phyloP scores from a whole-genome alignment of 352 stramenopile species.

The Globisporangium nagaii region DNA sequence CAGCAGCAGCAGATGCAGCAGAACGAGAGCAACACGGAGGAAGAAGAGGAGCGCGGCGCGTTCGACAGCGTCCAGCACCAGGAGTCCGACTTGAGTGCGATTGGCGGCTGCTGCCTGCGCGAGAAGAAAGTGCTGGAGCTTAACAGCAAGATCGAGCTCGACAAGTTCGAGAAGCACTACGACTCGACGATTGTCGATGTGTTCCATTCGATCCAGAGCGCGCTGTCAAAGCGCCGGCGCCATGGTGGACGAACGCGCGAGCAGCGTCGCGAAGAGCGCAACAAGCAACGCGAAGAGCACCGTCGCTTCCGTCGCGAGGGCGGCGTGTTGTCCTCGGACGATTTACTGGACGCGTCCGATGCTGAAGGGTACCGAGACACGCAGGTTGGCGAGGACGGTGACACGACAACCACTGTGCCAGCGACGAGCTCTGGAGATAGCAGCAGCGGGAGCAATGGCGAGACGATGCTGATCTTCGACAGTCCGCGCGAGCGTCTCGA shows the following conservation, averaged over 20 bases:
- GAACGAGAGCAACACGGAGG: constrained; percentile 7
- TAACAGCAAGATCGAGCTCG: constrained; percentile 43
- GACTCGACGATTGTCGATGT: constrained; percentile 56
- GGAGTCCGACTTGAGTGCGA: not conserved
- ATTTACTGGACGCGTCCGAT: not conserved
- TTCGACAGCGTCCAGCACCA: not conserved
- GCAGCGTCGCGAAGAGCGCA: not conserved
- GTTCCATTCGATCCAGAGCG: constrained; percentile 38
- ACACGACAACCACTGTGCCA: constrained; percentile 19
- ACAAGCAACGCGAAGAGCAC: not conserved
- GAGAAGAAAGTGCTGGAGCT: constrained; percentile 56
- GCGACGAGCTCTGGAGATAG: constrained; percentile 27
- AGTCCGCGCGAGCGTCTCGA: constrained; percentile 46
- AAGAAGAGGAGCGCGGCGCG: not conserved
- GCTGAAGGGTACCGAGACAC: not conserved
- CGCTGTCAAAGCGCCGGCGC: constrained; percentile 16
- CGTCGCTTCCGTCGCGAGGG: not conserved
- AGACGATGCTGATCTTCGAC: constrained; percentile 51
- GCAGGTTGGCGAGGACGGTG: constrained; percentile 14
- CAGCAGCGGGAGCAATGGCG: constrained; percentile 21
- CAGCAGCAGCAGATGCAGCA: not conserved
- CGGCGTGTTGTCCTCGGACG: not conserved
- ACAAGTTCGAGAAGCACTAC: constrained; percentile 55
- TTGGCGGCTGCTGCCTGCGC: constrained; percentile 27
- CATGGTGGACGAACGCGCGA: constrained; percentile 5